A percentile compares a stretch with the other conserved stretches of the same genome.
Conservation (phyloP, 139 green algal species). For the Chlamydomonas sp. region DNA sequence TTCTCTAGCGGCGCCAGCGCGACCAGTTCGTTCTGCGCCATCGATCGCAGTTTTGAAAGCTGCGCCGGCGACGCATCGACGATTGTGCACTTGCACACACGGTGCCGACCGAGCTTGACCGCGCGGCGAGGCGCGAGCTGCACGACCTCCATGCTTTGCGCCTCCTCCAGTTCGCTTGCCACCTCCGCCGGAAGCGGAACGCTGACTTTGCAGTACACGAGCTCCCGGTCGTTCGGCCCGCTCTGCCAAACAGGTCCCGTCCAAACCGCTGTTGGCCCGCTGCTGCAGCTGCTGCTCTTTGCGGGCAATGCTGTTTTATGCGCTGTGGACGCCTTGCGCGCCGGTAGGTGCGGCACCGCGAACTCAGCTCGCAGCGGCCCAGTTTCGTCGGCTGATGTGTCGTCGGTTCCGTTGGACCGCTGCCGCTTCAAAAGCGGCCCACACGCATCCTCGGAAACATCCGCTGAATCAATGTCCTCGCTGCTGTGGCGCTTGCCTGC, state of each 20-base stretch:
- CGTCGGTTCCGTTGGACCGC: neutral
- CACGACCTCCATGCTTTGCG: neutral
- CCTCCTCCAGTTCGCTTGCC: neutral
- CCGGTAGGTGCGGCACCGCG: slow-evolving; percentile 24
- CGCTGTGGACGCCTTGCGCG: neutral
- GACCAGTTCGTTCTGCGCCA: slow-evolving; percentile 39
- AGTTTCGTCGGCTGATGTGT: neutral
- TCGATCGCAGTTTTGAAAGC: slow-evolving; percentile 22
- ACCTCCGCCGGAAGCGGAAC: slow-evolving; percentile 11
- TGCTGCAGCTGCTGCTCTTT: neutral
- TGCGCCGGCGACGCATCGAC: neutral
- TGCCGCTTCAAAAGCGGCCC: slow-evolving; percentile 27
- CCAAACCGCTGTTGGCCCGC: slow-evolving; percentile 12
- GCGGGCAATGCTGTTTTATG: neutral
- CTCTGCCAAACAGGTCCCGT: slow-evolving; percentile 16
- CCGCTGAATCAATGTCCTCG: slow-evolving; percentile 19
- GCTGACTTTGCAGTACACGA: slow-evolving; percentile 22
- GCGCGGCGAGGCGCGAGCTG: slow-evolving; percentile 25
- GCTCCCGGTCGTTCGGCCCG: slow-evolving; percentile 3
- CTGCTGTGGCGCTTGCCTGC: slow-evolving; percentile 32
- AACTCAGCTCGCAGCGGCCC: neutral
- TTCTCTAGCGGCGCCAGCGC: slow-evolving; percentile 9
- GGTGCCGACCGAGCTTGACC: slow-evolving; percentile 26
- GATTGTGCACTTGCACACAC: slow-evolving; percentile 14
- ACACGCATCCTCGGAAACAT: slow-evolving; percentile 13